Evolutionary conservation across 192 early-diverging fungal genomes (phyloP), one percentile per base, ranked within the genome.

Genomic region (Phlyctochytrium planicorne): DNA sequence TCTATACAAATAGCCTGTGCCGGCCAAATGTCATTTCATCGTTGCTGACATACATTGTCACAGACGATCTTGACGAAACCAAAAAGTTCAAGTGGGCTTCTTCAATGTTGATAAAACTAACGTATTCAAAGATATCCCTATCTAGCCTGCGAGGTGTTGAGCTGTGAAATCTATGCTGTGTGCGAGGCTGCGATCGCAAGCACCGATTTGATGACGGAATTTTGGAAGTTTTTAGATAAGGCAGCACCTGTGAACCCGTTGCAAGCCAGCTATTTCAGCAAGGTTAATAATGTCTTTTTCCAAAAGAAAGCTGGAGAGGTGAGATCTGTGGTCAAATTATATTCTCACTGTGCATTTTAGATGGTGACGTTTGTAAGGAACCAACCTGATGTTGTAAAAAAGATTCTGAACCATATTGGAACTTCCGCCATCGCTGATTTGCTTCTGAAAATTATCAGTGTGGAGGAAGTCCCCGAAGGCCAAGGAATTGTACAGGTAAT

Each of bases 381-480:
- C 27, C 88, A 93, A 67, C 82, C 84, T 50, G 82, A 91, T 59
- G 87, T 93, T 10, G 84, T 97, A 0, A 67, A 72, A 31, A 89
- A 87, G 72, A 85, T 98, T 34, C 79, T 98, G 12, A 78, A 75
- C 53, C 96, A 98, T 72, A 84, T 98, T 73, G 87, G 88, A 29
- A 91, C 87, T 53, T 93, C 93, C 12, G 84, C 94, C 0, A 90
- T 96, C 50, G 91, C 91, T 62, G 96, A 98, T 71, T 80, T 98
- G 32, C 74, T 98, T 53, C 86, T 98, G 52, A 97, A 94, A 67
- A 83, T 98, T 14, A 91, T 98, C 62, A 94, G 92, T 69, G 80
- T 95, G 64, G 93, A 94, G 56, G 96, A 98, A 67, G 79, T 93
- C 23, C 87, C 90, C 17, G 90, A 93, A 67, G 94, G 90, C 1